Evolutionary conservation across 768 basidiomycete genomes (phyloP).

Genomic region (Lyophyllum atratum): DNA sequence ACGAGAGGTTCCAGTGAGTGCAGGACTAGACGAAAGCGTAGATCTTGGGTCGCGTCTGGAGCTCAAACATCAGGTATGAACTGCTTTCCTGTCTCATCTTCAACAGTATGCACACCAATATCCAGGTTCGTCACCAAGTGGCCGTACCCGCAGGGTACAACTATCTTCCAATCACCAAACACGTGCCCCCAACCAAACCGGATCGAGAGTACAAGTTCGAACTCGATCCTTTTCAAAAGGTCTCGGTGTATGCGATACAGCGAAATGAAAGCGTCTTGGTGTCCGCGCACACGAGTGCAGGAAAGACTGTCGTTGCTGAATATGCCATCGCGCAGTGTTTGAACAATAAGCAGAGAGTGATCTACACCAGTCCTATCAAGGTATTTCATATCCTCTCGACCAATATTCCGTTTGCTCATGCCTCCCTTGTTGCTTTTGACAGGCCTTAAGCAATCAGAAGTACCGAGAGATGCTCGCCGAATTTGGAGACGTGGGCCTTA

Average conservation of each 20-base stretch:
- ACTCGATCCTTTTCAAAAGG: slow-evolving; percentile 95
- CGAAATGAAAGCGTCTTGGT: slow-evolving; percentile 97
- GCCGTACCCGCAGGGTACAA: slow-evolving; percentile 91
- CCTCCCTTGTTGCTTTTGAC: slow-evolving; percentile 23
- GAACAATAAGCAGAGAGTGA: slow-evolving; percentile 91
- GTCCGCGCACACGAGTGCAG: slow-evolving; percentile 97
- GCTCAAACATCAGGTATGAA: slow-evolving; percentile 72
- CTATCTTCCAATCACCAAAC: slow-evolving; percentile 87
- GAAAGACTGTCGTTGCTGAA: slow-evolving; percentile 99
- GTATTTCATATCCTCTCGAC: slow-evolving; percentile 46
- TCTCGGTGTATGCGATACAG: slow-evolving; percentile 93
- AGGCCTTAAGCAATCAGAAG: slow-evolving; percentile 99
- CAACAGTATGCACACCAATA: background rate
- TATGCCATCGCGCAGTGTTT: slow-evolving; percentile 98
- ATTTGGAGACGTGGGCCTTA: slow-evolving; percentile 97
- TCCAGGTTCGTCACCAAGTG: slow-evolving; percentile 92
- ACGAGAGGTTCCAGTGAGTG: slow-evolving; percentile 86
- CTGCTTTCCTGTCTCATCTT: background rate
- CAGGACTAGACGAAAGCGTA: slow-evolving; percentile 77
- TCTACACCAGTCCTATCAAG: slow-evolving; percentile 99
- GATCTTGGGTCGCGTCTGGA: slow-evolving; percentile 72
- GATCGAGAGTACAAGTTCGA: slow-evolving; percentile 94
- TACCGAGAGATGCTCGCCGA: slow-evolving; percentile 97
- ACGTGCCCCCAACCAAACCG: slow-evolving; percentile 87
- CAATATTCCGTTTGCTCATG: slow-evolving; percentile 6